These are phyloP conservation scores for Naganishia sp. DNA, from an alignment of 1,284 basidiomycete species.

Conservation along the genomic window DNA sequence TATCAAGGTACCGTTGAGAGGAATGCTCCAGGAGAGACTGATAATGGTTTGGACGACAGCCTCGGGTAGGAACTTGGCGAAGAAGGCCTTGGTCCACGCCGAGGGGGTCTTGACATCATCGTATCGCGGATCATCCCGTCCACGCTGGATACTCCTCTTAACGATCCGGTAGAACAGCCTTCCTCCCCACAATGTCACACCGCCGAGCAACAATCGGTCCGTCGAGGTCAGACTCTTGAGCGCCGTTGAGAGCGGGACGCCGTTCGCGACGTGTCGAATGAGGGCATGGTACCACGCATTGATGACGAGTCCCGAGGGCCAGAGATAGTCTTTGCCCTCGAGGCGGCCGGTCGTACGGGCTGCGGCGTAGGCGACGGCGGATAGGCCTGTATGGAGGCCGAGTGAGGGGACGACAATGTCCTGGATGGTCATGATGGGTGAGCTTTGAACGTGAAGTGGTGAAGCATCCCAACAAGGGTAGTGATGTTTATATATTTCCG, in stretches of 20 bases:
- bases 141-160: slow-evolving; percentile 27
- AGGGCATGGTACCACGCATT: slow-evolving; percentile 38
- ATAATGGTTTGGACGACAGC: slow-evolving; percentile 39
- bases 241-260: slow-evolving; percentile 31
- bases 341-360: slow-evolving; percentile 30
- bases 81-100: slow-evolving; percentile 35
- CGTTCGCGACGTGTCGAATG: slow-evolving; percentile 29
- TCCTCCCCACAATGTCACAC: slow-evolving; percentile 38
- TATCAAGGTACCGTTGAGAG: slow-evolving; percentile 32
- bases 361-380: slow-evolving; percentile 35
- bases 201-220: slow-evolving; percentile 36
- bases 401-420: slow-evolving; percentile 38
- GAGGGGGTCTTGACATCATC: slow-evolving; percentile 27
- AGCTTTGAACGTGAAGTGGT: neutral
- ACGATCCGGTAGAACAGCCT: slow-evolving; percentile 38
- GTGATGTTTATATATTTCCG: neutral
- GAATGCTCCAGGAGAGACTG: slow-evolving; percentile 37
- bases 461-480: neutral
- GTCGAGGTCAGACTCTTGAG: slow-evolving; percentile 34
- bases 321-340: slow-evolving; percentile 38
- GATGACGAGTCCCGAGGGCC: slow-evolving; percentile 36
- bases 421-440: neutral
- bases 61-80: slow-evolving; percentile 35
- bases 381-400: slow-evolving; percentile 36
- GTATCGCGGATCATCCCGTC: slow-evolving; percentile 38